Conservation (phyloP, 2,329 filamentous ascomycete genomes). For the Capronia americana region DNA sequence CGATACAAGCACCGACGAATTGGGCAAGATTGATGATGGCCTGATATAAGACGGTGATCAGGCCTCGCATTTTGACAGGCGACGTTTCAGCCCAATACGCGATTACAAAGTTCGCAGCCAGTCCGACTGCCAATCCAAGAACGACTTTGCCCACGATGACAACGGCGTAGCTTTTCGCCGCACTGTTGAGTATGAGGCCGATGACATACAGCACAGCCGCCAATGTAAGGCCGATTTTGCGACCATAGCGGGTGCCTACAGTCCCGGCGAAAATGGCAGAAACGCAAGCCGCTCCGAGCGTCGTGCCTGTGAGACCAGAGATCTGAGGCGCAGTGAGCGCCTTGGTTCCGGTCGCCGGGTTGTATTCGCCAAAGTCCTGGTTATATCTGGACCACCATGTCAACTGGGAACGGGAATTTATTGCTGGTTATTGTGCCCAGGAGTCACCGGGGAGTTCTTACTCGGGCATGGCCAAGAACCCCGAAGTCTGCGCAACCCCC, state of each 20-base stretch:
- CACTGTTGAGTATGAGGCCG: conserved; percentile 16
- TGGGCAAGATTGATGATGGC: conserved; percentile 76
- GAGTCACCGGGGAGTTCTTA: too few species aligned
- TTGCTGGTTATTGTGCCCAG: too few species aligned
- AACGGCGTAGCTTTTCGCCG: background rate
- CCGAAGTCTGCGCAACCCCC: too few species aligned
- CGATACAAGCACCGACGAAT: conserved; percentile 70
- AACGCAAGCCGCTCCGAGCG: conserved; percentile 17
- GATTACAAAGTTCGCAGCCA: conserved; percentile 86
- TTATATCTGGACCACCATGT: too few species aligned
- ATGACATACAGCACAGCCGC: background rate
- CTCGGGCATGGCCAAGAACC: too few species aligned
- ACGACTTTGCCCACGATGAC: conserved; percentile 26
- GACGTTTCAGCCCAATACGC: conserved; percentile 89
- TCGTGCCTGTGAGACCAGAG: conserved; percentile 23
- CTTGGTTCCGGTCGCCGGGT: conserved; percentile 14
- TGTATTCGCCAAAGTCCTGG: background rate
- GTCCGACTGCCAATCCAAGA: conserved; percentile 77
- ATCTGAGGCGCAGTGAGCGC: conserved; percentile 21
- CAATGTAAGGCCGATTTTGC: conserved; percentile 23
- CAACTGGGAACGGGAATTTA: too few species aligned
- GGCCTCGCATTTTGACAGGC: conserved; percentile 50
- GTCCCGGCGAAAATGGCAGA: conserved; percentile 23
- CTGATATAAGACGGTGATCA: conserved; percentile 67
- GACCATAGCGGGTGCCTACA: conserved; percentile 20